Evolutionary conservation across 257 asterid species (phyloP).

Genomic region (Solanum arcanum): DNA sequence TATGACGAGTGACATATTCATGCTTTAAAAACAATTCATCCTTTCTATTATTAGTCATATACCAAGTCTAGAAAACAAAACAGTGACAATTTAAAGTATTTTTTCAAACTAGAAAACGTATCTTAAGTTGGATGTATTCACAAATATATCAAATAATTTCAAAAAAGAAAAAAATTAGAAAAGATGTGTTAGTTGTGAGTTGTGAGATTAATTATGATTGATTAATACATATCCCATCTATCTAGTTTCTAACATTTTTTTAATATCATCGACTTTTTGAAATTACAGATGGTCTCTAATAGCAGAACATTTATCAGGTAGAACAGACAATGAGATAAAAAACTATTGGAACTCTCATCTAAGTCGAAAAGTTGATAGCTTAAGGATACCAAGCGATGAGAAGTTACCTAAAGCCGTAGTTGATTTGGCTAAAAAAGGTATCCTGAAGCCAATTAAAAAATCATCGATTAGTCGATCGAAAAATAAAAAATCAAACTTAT

Average conservation of each 20-base stretch:
- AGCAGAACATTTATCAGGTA: constrained; percentile 68
- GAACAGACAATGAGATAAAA: constrained; percentile 95
- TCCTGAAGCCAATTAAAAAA: background rate
- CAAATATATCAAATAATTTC: background rate
- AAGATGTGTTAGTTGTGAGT: background rate
- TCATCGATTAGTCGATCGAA: constrained; percentile 8
- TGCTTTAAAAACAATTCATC: background rate
- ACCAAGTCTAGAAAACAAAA: background rate
- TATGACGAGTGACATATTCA: background rate
- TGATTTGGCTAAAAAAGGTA: constrained; percentile 5
- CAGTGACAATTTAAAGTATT: background rate
- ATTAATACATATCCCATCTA: background rate
- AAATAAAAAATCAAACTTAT: background rate
- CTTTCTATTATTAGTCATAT: background rate
- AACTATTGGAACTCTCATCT: constrained; percentile 90
- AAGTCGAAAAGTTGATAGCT: constrained; percentile 41
- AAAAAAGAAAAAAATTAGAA: background rate
- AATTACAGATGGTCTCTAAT: constrained; percentile 70
- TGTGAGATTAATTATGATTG: background rate
- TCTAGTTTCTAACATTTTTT: background rate
- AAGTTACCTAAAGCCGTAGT: constrained; percentile 3
- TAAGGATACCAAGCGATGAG: constrained; percentile 18
- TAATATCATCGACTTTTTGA: background rate
- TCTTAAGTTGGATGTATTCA: background rate
- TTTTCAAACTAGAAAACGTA: background rate